phyloP scores from a whole-genome alignment of 2,329 filamentous ascomycete genomes.

The Arthrobotrys megalospora region DNA sequence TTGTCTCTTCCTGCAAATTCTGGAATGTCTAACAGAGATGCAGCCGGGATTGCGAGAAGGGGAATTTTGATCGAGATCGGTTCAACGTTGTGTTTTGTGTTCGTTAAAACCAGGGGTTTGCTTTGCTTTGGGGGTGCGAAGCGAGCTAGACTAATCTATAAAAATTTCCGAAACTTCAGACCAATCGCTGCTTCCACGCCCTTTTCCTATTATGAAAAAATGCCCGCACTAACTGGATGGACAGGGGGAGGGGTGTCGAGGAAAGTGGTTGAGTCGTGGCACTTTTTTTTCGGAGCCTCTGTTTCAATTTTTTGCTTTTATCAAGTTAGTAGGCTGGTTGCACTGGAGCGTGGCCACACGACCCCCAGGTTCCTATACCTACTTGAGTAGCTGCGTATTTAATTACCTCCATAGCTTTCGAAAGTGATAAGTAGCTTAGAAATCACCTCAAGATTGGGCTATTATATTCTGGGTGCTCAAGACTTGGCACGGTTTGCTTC shows the following conservation, averaged over 20 bases:
- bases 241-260: neutral
- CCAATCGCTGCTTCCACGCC: constrained; percentile 1
- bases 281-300: constrained; percentile 30
- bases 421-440: too few relatives aligned
- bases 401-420: neutral
- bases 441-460: too few relatives aligned
- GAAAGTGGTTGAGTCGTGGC: constrained; percentile 20
- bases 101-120: constrained; percentile 37
- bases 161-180: constrained; percentile 57
- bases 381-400: constrained; percentile 29
- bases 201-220: too few relatives aligned
- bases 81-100: constrained; percentile 15
- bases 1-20: constrained; percentile 32
- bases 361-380: constrained; percentile 26
- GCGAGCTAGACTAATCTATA: constrained; percentile 28
- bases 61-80: constrained; percentile 14
- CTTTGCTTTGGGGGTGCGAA: neutral
- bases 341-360: constrained; percentile 30
- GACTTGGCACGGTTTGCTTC: too few relatives aligned
- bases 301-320: constrained; percentile 20
- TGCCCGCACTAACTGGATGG: neutral
- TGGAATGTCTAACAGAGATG: constrained; percentile 26
- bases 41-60: neutral
- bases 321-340: neutral
- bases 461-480: too few relatives aligned